These are phyloP conservation scores for Psilocybe azurescens DNA, from an alignment of 768 basidiomycete genomes.

Conservation along the genomic window DNA sequence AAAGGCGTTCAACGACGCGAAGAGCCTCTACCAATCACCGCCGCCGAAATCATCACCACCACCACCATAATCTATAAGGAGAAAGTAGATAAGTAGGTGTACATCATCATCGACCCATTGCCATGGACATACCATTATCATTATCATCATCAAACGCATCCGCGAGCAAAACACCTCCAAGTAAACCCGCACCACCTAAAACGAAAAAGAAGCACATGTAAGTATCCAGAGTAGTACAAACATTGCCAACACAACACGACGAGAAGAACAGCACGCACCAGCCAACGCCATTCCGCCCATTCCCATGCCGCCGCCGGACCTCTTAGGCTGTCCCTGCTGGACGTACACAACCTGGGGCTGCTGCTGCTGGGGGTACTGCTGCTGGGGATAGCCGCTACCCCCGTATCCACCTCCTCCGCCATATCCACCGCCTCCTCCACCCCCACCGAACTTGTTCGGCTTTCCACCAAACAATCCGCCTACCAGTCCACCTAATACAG, in stretches of 20 bases:
- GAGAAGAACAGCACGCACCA: slow-evolving; percentile 38
- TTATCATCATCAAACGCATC: slow-evolving; percentile 49
- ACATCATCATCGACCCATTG: neutral
- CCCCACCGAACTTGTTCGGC: slow-evolving; percentile 20
- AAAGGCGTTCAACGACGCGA: neutral
- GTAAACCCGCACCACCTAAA: slow-evolving; percentile 64
- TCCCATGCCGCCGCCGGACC: slow-evolving; percentile 48
- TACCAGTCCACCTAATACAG: slow-evolving; percentile 7
- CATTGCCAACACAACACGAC: neutral
- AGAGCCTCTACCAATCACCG: slow-evolving; percentile 14
- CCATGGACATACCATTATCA: slow-evolving; percentile 14
- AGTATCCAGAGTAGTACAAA: neutral
- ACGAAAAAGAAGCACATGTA: slow-evolving; percentile 2
- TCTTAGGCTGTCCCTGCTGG: slow-evolving; percentile 43
- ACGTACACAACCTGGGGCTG: slow-evolving; percentile 40
- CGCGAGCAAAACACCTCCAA: slow-evolving; percentile 64
- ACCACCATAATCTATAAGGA: slow-evolving; percentile 17
- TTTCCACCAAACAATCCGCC: slow-evolving; percentile 20
- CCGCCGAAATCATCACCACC: slow-evolving; percentile 24
- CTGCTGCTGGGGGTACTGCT: slow-evolving; percentile 28
- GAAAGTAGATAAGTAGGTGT: neutral
- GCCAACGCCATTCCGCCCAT: slow-evolving; percentile 51
- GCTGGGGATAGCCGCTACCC: slow-evolving; percentile 18
- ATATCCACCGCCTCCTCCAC: slow-evolving; percentile 13
- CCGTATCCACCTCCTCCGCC: slow-evolving; percentile 11